Evolutionary conservation across 2,329 filamentous ascomycete species (phyloP).

Genomic region (Diplodia corticola): DNA sequence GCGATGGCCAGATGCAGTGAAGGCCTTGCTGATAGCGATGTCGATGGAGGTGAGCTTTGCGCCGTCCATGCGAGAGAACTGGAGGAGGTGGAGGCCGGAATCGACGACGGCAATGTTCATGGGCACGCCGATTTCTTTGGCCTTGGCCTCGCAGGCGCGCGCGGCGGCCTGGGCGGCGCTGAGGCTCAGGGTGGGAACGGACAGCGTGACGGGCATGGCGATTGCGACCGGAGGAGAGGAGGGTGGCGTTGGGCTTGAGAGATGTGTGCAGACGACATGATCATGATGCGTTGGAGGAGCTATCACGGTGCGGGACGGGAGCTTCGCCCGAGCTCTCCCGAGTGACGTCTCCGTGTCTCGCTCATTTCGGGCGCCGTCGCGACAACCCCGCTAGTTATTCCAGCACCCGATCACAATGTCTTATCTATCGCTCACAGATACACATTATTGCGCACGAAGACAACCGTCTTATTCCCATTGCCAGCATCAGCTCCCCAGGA

Average conservation of each 20-base stretch:
- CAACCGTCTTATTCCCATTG: neutral
- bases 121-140: constrained; percentile 38
- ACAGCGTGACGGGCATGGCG: constrained; percentile 30
- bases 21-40: constrained; percentile 64
- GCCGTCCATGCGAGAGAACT: constrained; percentile 51
- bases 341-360: constrained; percentile 24
- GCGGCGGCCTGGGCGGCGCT: constrained; percentile 39
- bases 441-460: neutral
- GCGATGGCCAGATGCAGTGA: constrained; percentile 58
- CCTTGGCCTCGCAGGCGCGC: constrained; percentile 38
- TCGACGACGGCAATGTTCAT: constrained; percentile 56
- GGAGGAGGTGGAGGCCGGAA: constrained; percentile 47
- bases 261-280: neutral
- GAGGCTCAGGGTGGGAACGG: constrained; percentile 37
- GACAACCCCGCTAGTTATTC: constrained; percentile 16
- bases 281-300: neutral
- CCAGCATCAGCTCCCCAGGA: neutral
- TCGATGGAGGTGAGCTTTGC: constrained; percentile 58
- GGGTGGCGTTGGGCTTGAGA: neutral
- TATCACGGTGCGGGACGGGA: constrained; percentile 3
- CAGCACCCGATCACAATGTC: neutral
- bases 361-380: constrained; percentile 13
- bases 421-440: neutral
- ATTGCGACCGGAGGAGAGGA: neutral
- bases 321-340: constrained; percentile 24